Percentiles rank a stretch among this genome's conserved stretches.
These are phyloP conservation scores for Cadophora sp. DNA, from an alignment of 2,329 filamentous ascomycete genomes.

Conservation along the genomic window DNA sequence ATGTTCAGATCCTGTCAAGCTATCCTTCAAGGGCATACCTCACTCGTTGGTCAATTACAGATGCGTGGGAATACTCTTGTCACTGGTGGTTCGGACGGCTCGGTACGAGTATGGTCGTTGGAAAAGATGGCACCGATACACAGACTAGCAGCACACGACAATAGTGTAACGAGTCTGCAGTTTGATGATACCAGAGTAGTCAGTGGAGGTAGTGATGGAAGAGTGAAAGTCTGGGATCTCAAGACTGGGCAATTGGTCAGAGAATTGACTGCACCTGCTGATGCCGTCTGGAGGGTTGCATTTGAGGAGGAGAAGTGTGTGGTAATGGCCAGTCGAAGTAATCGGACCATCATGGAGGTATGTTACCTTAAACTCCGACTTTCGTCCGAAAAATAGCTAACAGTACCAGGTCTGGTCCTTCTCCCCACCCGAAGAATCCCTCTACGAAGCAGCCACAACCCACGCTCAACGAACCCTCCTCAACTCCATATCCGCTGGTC, in stretches of 20 bases:
- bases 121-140: conserved; percentile 92
- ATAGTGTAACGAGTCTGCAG: conserved; percentile 96
- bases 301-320: conserved; percentile 99
- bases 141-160: conserved; percentile 93
- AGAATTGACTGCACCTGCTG: conserved; percentile 88
- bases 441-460: conserved; percentile 47
- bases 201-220: conserved; percentile 94
- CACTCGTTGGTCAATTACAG: conserved; percentile 93
- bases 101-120: conserved; percentile 94
- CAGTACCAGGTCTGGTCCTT: conserved; percentile 85
- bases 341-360: conserved; percentile 97
- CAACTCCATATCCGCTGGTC: conserved; percentile 26
- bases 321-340: conserved; percentile 85
- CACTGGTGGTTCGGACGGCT: conserved; percentile 94
- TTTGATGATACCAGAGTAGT: conserved; percentile 97
- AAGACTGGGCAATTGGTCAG: conserved; percentile 89
- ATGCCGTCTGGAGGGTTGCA: conserved; percentile 96
- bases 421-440: conserved; percentile 78
- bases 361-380: conserved; percentile 47
- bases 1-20: conserved; percentile 64
- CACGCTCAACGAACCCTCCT: conserved; percentile 39
- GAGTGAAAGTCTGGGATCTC: conserved; percentile 98
- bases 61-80: conserved; percentile 95
- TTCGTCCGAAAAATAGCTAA: conserved; percentile 39
- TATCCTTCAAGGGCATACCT: conserved; percentile 95